A percentile compares a stretch with the other conserved stretches of the same genome.
phyloP scores from a whole-genome alignment of 768 basidiomycete genomes.

The Lentinula boryana region DNA sequence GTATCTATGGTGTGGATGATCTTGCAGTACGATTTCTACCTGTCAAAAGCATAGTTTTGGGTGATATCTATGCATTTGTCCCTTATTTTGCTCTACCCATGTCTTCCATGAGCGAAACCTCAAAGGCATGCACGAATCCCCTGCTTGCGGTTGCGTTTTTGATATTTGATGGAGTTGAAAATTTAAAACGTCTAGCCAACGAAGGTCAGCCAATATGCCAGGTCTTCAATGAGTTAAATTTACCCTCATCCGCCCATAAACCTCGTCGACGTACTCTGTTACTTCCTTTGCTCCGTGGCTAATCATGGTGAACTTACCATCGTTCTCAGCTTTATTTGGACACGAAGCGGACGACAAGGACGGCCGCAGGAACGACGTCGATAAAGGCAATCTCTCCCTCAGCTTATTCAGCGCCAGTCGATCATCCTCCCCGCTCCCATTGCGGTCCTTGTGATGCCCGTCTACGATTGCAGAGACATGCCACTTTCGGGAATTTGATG shows the following conservation, averaged over 20 bases:
- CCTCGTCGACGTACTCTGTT: not conserved
- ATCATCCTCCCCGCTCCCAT: not conserved
- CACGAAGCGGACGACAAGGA: not conserved
- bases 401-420: not conserved
- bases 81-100: too few species aligned
- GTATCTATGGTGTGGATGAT: conserved; percentile 82
- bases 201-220: not conserved
- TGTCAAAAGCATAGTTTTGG: conserved; percentile 19
- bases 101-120: too few species aligned
- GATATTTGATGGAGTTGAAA: too few species aligned
- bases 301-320: not conserved
- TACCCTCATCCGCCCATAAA: not conserved
- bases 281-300: not conserved
- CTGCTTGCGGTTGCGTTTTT: too few species aligned
- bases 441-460: not conserved
- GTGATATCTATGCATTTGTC: not conserved
- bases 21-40: conserved; percentile 75
- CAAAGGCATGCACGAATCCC: too few species aligned
- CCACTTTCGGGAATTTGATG: not conserved
- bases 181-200: not conserved
- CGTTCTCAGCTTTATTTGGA: not conserved
- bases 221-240: not conserved
- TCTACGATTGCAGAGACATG: not conserved
- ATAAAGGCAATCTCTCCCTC: not conserved
- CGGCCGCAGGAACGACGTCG: not conserved